These are phyloP conservation scores for Diversispora epigaea DNA, from an alignment of 192 early-diverging fungal genomes.

Conservation along the genomic window DNA sequence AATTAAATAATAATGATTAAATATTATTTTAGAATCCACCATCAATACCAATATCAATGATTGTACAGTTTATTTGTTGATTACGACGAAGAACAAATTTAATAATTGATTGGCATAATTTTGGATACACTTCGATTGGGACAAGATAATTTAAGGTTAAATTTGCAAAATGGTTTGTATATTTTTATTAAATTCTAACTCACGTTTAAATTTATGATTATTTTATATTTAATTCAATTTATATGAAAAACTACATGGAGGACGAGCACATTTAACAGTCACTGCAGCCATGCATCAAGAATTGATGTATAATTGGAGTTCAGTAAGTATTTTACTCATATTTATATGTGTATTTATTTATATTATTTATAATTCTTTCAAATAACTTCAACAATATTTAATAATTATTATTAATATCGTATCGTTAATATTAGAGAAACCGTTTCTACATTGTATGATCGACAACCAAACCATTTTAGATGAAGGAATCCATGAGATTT, in stretches of 20 bases:
- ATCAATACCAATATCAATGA: slow-evolving; percentile 83
- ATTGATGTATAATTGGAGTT: slow-evolving; percentile 61
- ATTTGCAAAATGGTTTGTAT: slow-evolving; percentile 48
- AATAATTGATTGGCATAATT: slow-evolving; percentile 98
- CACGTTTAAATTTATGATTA: neutral
- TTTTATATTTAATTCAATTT: slow-evolving; percentile 19
- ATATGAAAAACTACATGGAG: slow-evolving; percentile 67
- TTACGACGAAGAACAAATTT: slow-evolving; percentile 67
- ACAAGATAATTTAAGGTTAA: slow-evolving; percentile 51
- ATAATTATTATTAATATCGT: too few species aligned
- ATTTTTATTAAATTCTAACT: slow-evolving; percentile 26
- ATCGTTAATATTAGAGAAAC: too few species aligned
- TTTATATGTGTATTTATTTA: neutral
- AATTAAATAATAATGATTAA: neutral
- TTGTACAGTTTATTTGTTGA: slow-evolving; percentile 68
- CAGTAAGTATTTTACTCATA: slow-evolving; percentile 45
- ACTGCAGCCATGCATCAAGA: slow-evolving; percentile 78
- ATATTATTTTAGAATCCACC: slow-evolving; percentile 81
- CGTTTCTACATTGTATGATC: slow-evolving; percentile 79
- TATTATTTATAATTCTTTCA: too few species aligned
- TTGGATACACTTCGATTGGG: slow-evolving; percentile 79
- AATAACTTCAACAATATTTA: too few species aligned
- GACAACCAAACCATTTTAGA: slow-evolving; percentile 75
- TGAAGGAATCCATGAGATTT: slow-evolving; percentile 67
- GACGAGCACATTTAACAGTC: slow-evolving; percentile 77